Evolutionary conservation across 2,329 filamentous ascomycete species (phyloP).

Genomic region (Leptographium radiaticola): DNA sequence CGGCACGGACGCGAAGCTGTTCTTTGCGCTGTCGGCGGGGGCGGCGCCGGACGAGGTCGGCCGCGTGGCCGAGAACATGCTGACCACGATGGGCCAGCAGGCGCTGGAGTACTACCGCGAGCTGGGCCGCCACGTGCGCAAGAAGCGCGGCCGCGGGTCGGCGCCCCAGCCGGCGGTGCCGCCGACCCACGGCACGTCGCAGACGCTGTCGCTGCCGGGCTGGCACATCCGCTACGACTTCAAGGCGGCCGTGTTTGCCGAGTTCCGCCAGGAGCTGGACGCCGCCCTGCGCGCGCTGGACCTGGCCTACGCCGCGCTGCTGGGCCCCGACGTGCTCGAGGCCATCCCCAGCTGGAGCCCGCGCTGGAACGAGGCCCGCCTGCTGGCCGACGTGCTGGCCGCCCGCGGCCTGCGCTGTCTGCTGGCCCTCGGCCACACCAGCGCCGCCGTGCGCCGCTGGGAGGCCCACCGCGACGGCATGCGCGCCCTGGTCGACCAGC

Average conservation of each 20-base stretch:
- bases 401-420: conserved; percentile 73
- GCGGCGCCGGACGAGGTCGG: conserved; percentile 58
- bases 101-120: conserved; percentile 88
- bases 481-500: conserved; percentile 64
- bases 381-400: conserved; percentile 69
- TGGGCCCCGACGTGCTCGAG: conserved; percentile 75
- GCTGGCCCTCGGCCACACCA: conserved; percentile 68
- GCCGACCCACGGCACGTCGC: conserved; percentile 71
- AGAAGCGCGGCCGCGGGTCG: conserved; percentile 70
- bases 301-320: conserved; percentile 70
- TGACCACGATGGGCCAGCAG: conserved; percentile 58
- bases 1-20: conserved; percentile 67
- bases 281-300: conserved; percentile 75
- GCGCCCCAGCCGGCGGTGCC: conserved; percentile 72
- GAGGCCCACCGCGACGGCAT: conserved; percentile 61
- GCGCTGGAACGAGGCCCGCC: conserved; percentile 84
- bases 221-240: conserved; percentile 95
- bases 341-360: conserved; percentile 81
- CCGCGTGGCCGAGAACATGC: conserved; percentile 59
- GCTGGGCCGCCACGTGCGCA: conserved; percentile 77
- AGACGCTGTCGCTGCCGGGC: conserved; percentile 69
- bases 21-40: conserved; percentile 72
- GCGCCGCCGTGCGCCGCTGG: conserved; percentile 70
- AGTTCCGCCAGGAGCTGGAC: conserved; percentile 89
- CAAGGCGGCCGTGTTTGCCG: conserved; percentile 80